A percentile compares a stretch with the other conserved stretches of the same genome.
Evolutionary conservation across 139 green algal genomes (phyloP).

Genomic region (Asterochloris sp.): DNA sequence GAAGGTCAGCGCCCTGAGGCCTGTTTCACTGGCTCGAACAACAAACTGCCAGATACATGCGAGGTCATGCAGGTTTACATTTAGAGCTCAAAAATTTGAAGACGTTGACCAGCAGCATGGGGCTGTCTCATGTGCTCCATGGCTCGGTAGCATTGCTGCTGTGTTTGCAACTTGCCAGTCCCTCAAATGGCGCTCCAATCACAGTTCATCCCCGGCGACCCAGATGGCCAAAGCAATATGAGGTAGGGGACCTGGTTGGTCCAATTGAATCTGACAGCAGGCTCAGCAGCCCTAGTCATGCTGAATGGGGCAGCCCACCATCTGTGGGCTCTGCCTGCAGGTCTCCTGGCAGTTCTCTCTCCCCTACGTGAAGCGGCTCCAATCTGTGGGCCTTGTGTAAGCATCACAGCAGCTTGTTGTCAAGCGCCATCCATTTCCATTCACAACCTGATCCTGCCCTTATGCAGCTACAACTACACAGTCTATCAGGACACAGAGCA

Average conservation of each 20-base stretch:
- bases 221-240: slow-evolving; percentile 6
- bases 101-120: background rate
- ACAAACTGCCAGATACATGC: too few relatives aligned
- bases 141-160: background rate
- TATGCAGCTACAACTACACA: slow-evolving; percentile 19
- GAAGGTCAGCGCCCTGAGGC: too few relatives aligned
- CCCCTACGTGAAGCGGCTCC: slow-evolving; percentile 15
- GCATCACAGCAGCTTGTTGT: background rate
- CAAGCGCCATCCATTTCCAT: background rate
- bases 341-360: slow-evolving; percentile 19
- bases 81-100: too few relatives aligned
- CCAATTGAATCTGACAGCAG: too few relatives aligned
- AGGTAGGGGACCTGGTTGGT: background rate
- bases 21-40: too few relatives aligned
- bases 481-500: slow-evolving; percentile 36
- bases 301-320: background rate
- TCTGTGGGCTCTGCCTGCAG: background rate
- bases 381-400: slow-evolving; percentile 12
- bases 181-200: background rate
- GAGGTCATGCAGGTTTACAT: too few relatives aligned
- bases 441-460: background rate
- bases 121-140: background rate
- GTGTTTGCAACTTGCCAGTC: too few relatives aligned
- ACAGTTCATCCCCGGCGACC: background rate
- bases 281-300: background rate